A percentile compares a stretch with the other conserved stretches of the same genome.
Evolutionary conservation across 495 filamentous ascomycete species (phyloP).

Genomic region (Pseudevernia furfuracea): DNA sequence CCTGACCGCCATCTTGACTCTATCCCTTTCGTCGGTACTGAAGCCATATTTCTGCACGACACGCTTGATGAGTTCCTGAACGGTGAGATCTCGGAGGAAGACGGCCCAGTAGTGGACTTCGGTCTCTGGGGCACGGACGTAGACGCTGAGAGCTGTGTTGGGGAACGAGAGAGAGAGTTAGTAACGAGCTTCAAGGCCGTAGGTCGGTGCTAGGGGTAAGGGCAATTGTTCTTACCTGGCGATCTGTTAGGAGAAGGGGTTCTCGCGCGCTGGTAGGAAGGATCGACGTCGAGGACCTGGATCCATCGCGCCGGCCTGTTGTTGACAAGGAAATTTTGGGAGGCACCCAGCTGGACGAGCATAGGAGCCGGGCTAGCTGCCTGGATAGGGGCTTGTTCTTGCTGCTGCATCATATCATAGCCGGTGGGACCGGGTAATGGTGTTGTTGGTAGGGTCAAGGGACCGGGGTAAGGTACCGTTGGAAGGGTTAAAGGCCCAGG

Average conservation of each 20-base stretch:
- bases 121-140: background rate
- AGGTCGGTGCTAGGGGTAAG: background rate
- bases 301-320: background rate
- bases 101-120: slow-evolving; percentile 5
- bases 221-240: background rate
- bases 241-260: background rate
- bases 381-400: background rate
- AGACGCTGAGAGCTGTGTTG: background rate
- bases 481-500: background rate
- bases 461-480: background rate
- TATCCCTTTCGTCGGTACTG: background rate
- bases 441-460: background rate
- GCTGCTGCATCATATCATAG: background rate
- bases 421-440: background rate
- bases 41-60: slow-evolving; percentile 3
- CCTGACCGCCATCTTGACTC: background rate
- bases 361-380: background rate
- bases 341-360: background rate
- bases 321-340: background rate
- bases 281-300: slow-evolving; percentile 3
- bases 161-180: background rate
- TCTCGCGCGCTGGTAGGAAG: background rate
- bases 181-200: background rate
- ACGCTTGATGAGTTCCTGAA: slow-evolving; percentile 3
- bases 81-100: background rate